These are phyloP conservation scores for Colletotrichum australisinense DNA, from an alignment of 2,329 filamentous ascomycete species.

Conservation along the genomic window DNA sequence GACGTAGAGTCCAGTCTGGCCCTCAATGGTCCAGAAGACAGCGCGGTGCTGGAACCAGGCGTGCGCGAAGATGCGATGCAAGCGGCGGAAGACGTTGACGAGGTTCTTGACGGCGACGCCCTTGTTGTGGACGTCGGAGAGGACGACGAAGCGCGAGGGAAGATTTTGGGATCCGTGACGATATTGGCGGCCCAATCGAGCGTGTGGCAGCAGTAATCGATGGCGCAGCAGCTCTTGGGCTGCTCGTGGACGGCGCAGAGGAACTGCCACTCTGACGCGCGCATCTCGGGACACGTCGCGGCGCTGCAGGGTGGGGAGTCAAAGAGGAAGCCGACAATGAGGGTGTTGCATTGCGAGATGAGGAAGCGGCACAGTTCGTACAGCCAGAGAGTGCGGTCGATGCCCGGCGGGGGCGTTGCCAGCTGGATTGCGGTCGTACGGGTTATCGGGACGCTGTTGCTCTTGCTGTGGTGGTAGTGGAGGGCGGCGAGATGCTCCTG, in stretches of 20 bases:
- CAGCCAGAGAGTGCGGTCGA: constrained; percentile 92
- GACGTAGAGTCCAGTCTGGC: constrained; percentile 90
- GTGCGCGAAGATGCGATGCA: constrained; percentile 97
- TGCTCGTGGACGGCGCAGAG: constrained; percentile 97
- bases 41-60: constrained; percentile 98
- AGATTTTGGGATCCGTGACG: constrained; percentile 93
- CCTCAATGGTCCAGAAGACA: constrained; percentile 95
- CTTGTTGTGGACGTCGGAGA: constrained; percentile 68
- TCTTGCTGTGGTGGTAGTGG: constrained; percentile 81
- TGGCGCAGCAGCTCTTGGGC: constrained; percentile 96
- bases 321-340: constrained; percentile 93
- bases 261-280: constrained; percentile 98
- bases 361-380: constrained; percentile 98
- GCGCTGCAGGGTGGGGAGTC: constrained; percentile 91
- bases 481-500: constrained; percentile 97
- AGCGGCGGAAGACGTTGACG: constrained; percentile 92
- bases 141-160: constrained; percentile 80
- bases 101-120: constrained; percentile 81
- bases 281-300: constrained; percentile 95
- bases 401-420: constrained; percentile 81
- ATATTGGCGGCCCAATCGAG: constrained; percentile 97
- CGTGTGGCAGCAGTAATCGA: constrained; percentile 99
- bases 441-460: constrained; percentile 77
- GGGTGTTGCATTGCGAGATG: constrained; percentile 91
- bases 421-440: constrained; percentile 81